Evolutionary conservation across 345 rosid genomes (phyloP).

Genomic region (Sapria himalayana): DNA sequence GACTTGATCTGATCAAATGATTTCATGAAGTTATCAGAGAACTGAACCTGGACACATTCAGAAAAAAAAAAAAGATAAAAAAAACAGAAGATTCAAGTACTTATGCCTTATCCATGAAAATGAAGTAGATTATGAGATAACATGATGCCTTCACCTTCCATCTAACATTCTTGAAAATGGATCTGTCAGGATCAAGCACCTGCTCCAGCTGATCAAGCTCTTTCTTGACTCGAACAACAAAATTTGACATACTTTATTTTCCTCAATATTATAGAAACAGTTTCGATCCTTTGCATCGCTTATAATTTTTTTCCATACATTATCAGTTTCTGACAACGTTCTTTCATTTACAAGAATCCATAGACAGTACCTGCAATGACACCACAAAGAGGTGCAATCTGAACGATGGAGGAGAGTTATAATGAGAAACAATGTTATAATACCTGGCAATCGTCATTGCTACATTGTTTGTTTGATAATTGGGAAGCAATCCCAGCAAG

Average conservation of each 20-base stretch:
- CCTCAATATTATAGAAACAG: constrained; percentile 10
- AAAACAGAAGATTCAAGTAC: neutral
- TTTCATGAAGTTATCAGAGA: constrained; percentile 23
- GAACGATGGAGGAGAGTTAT: neutral
- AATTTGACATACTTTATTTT: neutral
- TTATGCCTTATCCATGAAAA: too few species aligned
- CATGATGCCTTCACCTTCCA: constrained; percentile 23
- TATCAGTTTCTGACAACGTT: constrained; percentile 7
- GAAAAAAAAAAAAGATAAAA: neutral
- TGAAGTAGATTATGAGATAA: neutral
- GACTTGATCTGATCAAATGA: constrained; percentile 27
- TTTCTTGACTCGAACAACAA: constrained; percentile 16
- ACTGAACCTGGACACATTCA: constrained; percentile 19
- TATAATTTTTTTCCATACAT: constrained; percentile 10
- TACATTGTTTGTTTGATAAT: constrained; percentile 11
- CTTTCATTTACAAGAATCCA: constrained; percentile 13
- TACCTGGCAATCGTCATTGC: constrained; percentile 21
- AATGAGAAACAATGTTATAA: too few species aligned
- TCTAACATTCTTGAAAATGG: constrained; percentile 15
- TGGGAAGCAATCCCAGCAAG: constrained; percentile 12
- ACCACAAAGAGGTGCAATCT: neutral
- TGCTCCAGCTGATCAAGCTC: constrained; percentile 21
- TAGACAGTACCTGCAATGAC: constrained; percentile 11
- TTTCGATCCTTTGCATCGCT: constrained; percentile 9
- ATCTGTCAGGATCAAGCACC: constrained; percentile 14